Base-by-base conservation (phyloP, 768 basidiomycete species). In the Boletales sp. region DNA sequence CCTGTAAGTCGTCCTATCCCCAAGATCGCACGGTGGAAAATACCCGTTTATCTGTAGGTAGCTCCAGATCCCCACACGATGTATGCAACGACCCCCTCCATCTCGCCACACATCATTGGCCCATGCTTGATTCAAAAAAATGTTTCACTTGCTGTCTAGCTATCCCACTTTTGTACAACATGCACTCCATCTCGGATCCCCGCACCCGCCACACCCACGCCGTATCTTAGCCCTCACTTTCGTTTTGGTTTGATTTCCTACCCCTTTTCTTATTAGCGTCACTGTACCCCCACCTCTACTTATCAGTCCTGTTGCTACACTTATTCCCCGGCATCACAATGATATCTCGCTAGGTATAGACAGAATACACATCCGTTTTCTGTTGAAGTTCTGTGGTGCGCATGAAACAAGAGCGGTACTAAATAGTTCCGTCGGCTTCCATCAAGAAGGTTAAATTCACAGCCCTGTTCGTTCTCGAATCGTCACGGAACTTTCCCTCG, bases 1-100 rank as follows among this genome's bases (percentile, higher is more conserved):
- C 50, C 44, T 51, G 78, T 80, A 69, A 65, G 80, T 72, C 46
- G 45, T 49, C 41, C 33, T 44, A 63, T 64, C 58, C 54, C 57
- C 55, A 44, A 49, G 50, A 33, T 68, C 57, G 64, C 73, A 72
- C 83, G 74, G 83, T 80, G 70, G 69, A 70, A 75, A 79, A 67
- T 61, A 68, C 73, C 75, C 57, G 73, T 57, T 54, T 19, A 59
- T 50, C 38, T 28, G 6, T 18, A 46, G 18, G 12, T 38, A 39
- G 30, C 47, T 15, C 21, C 44, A 55, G 59, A 31, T 44, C 37
- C 43, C 28, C 13, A 2, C 44, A 37, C 30, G 36, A 39, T 49
- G 36, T 50, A 49, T 28, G n/a, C 42, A 19, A 45, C 32, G 12
- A 18, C 37, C 44, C 3, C 25, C 25, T 28, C 13, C 21, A 28